Evolutionary conservation across 257 asterid genomes (phyloP), one percentile per base, ranked within the genome.

Genomic region (Nicotiana attenuata): DNA sequence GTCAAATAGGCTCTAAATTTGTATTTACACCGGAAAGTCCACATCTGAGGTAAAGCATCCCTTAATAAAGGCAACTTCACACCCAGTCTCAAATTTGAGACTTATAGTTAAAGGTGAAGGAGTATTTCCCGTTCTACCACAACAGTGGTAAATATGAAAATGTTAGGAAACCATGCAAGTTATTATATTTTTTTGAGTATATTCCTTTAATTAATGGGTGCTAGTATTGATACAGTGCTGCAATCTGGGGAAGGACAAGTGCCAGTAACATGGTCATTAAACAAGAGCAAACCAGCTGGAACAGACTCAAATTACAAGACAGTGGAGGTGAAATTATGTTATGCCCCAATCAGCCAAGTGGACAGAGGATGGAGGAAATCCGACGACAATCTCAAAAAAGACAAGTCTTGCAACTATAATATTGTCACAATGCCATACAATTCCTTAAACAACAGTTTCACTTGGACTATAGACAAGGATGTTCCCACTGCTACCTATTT

Each of bases 291-390:
- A 10, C 83, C 89, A 20, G 24, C 84, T 0, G 88, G 88, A 3
- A 80, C 84, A 52, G 96, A 90, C 28, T 85, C 94, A 20, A 6
- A 53, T 11, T 93, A 95, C 82, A 87, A 81, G 77, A 87, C 84
- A 0, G 90, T 90, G 29, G 66, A 89, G 22, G 35, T 89, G 59
- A 82, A 87, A 84, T 92, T 93, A 2, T 92, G 99, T 87, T 93
- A 91, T 60, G 92, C 97, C 0, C 97, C 93, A 2, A 28, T 87
- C 1, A 95, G 99, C 90, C 99, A 95, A 71, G 75, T 50, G 52
- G 99, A 95, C 22, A 87, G 98, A 1, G 90, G 83, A 0, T 95
- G 97, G 98, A 88, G 99, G 35, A 93, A 89, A 29, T 89, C 97
- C 0, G 89, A 17, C 24, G 93, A 92, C 63, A 19, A 87, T 22